Conservation (phyloP, 1,139 yeast species). For the Ogataea hybrid region DNA sequence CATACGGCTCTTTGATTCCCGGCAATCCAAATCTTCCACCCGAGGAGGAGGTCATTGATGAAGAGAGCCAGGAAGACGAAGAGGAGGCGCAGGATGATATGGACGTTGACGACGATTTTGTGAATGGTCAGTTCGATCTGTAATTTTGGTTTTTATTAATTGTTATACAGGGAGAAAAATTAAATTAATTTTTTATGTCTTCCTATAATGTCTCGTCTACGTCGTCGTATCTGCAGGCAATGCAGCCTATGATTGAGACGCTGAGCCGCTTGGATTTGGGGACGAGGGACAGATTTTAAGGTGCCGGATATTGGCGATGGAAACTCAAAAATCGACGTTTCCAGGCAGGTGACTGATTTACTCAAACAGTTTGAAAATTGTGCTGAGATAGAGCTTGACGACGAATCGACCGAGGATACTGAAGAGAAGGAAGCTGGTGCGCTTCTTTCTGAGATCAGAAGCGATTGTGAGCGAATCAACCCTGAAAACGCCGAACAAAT, state of each 20-base stretch:
- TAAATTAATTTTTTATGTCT: conserved; percentile 23
- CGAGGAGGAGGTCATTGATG: conserved; percentile 80
- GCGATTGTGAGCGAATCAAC: conserved; percentile 35
- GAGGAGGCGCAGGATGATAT: conserved; percentile 53
- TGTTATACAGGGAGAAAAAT: conserved; percentile 1
- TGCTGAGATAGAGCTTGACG: conserved; percentile 29
- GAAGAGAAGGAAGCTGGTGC: conserved; percentile 11
- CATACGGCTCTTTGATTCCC: conserved; percentile 65
- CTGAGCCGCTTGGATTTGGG: conserved; percentile 36
- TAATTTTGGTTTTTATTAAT: conserved; percentile 28
- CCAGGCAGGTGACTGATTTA: conserved; percentile 36
- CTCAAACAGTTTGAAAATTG: conserved; percentile 38
- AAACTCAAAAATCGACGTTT: conserved; percentile 29
- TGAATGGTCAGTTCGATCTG: conserved; percentile 85
- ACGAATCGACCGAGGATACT: conserved; percentile 7
- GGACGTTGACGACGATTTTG: conserved; percentile 71
- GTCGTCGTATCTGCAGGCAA: conserved; percentile 74
- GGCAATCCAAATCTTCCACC: conserved; percentile 79
- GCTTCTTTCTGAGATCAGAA: conserved; percentile 20
- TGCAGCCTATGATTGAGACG: conserved; percentile 60
- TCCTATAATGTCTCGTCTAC: conserved; percentile 59
- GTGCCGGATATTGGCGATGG: conserved; percentile 30
- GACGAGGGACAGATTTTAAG: conserved; percentile 28
- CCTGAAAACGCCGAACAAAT: conserved; percentile 20
- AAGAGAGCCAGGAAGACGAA: conserved; percentile 61